Conservation (phyloP, 2,329 filamentous ascomycete species). For the Fonsecaea nubica region DNA sequence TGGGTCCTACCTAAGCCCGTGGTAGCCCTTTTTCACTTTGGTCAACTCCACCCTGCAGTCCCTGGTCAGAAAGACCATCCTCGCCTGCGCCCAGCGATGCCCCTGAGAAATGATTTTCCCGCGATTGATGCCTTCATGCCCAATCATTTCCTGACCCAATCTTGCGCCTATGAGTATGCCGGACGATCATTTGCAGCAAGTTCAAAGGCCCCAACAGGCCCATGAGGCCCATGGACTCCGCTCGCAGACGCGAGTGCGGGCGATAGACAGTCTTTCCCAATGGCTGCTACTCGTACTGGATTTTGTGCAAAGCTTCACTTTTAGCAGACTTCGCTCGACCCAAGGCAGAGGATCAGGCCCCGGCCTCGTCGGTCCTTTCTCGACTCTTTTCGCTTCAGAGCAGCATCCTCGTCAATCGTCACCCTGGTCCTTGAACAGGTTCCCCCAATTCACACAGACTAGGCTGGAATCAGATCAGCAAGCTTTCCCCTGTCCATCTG, state of each 20-base stretch:
- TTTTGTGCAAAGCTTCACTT: slow-evolving; percentile 1
- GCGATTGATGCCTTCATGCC: slow-evolving; percentile 17
- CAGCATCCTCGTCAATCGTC: slow-evolving; percentile 16
- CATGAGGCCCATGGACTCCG: slow-evolving; percentile 13
- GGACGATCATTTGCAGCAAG: slow-evolving; percentile 14
- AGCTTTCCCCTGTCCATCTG: slow-evolving; percentile 32
- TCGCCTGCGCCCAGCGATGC: slow-evolving; percentile 21
- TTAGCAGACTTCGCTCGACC: slow-evolving; percentile 5
- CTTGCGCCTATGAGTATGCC: slow-evolving; percentile 15
- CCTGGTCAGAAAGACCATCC: slow-evolving; percentile 10
- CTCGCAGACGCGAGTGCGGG: slow-evolving; percentile 26
- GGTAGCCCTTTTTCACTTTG: neutral
- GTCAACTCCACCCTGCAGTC: slow-evolving; percentile 13
- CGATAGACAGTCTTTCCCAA: slow-evolving; percentile 11
- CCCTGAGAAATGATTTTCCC: slow-evolving; percentile 36
- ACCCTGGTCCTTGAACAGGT: neutral
- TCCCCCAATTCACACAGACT: slow-evolving; percentile 8
- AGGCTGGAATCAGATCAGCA: slow-evolving; percentile 16
- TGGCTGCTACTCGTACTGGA: neutral
- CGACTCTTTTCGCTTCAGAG: slow-evolving; percentile 16
- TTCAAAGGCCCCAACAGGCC: neutral
- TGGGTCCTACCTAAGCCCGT: no score
- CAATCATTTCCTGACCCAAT: slow-evolving; percentile 25
- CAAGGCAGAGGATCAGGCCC: slow-evolving; percentile 18
- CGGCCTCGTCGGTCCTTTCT: slow-evolving; percentile 13